Base-by-base conservation (phyloP, 2,329 filamentous ascomycete genomes). In the Cercospora sesami region DNA sequence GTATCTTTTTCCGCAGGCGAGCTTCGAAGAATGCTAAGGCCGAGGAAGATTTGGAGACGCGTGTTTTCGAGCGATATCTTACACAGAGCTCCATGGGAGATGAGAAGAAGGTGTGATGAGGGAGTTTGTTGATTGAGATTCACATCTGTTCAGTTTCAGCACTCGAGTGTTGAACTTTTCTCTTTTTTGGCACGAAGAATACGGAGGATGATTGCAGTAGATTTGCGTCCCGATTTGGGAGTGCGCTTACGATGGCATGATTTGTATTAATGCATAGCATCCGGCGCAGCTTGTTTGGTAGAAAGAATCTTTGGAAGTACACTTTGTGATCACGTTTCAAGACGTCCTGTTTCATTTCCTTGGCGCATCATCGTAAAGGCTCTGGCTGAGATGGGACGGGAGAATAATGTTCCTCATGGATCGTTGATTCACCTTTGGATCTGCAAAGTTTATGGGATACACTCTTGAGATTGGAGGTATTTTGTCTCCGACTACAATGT, bases 1-100 rank as follows among this genome's bases (percentile, higher is more conserved):
- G 90, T 1, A 75, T 72, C 6, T 75, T 65, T 23, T 73, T 73
- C 66, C 51, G 73, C 16, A 51, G 71, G 1, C 18, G 53, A 26
- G 71, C 69, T 65, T 66, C 48, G 21, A 66, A 67, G 66, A 65
- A 58, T 12, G 63, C 61, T 28, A 67, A 30, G 9, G 69, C 48
- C 5, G 59, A 57, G 18, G 65, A 68, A 16, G 70, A 71, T 65
- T 39, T 73, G 31, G 72, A 75, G 70, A 66, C 65, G 33, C 70
- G 69, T 39, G 67, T 73, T 3, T 75, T 75, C 57, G 67, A 69
- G 71, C 63, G 73, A 6, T 75, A 74, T 26, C 59, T 75, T n/a
- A 72, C 71, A 9, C 68, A 72, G 58, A 70, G 67, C 18, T 70
- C 65, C 10, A 68, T 68, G 68, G 65, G 64, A 3, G 64, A 68